Percentiles rank a stretch among this genome's conserved stretches.
phyloP scores from a whole-genome alignment of 768 basidiomycete species.

The Tubosaeta brunneosetosa region DNA sequence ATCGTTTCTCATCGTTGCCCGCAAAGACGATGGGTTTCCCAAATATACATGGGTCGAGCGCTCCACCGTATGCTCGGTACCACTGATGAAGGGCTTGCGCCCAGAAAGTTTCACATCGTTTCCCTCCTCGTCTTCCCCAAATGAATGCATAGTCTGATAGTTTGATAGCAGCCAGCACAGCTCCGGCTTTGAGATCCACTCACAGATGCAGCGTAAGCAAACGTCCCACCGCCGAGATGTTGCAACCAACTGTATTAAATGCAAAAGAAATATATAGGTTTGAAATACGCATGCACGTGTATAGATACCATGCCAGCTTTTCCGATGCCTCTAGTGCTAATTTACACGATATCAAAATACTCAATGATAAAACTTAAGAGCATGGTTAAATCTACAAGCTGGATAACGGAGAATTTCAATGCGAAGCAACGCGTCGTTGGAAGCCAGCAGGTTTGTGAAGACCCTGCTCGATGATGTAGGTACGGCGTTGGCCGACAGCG shows the following conservation, averaged over 20 bases:
- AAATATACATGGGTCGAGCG: too few relatives aligned
- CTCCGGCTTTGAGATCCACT: too few relatives aligned
- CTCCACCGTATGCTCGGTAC: too few relatives aligned
- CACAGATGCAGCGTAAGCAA: too few relatives aligned
- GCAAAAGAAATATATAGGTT: neutral
- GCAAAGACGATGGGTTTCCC: too few relatives aligned
- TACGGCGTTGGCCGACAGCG: conserved; percentile 28
- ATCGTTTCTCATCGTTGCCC: too few relatives aligned
- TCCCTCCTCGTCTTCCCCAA: too few relatives aligned
- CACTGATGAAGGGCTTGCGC: neutral
- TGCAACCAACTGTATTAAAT: neutral
- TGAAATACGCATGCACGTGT: neutral
- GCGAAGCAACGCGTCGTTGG: conserved; percentile 14
- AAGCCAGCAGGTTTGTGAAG: conserved; percentile 26
- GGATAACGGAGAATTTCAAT: neutral
- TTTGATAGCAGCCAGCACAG: too few relatives aligned
- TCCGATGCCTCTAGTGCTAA: neutral
- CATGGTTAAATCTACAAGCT: conserved; percentile 6
- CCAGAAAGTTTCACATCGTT: neutral
- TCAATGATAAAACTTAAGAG: neutral
- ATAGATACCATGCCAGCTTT: neutral
- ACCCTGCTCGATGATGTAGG: conserved; percentile 21
- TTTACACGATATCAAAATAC: neutral
- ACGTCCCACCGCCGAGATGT: too few relatives aligned
- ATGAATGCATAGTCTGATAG: too few relatives aligned